Percentiles rank a stretch among this genome's conserved stretches.
phyloP scores from a whole-genome alignment of 345 rosid species.

The Rhodamnia argentea region DNA sequence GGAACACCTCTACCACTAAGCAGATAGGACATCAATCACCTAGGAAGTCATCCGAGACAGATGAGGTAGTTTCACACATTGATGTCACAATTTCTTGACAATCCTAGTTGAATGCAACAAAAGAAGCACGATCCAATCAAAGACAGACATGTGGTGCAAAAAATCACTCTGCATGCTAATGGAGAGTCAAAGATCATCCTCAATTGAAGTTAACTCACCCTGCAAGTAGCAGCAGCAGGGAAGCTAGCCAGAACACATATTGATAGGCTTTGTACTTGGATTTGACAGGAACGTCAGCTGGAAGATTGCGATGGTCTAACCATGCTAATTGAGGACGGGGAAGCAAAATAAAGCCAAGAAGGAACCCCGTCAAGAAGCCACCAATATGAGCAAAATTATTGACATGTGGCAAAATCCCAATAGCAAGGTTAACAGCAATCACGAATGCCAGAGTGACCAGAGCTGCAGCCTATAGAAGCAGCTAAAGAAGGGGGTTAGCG shows the following conservation, averaged over 20 bases:
- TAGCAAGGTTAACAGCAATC: conserved; percentile 54
- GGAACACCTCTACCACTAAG: neutral
- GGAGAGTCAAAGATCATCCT: neutral
- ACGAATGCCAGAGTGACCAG: conserved; percentile 63
- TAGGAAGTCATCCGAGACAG: neutral
- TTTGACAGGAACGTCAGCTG: conserved; percentile 28
- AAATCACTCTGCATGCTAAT: neutral
- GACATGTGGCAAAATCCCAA: conserved; percentile 87
- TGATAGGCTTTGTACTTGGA: conserved; percentile 73
- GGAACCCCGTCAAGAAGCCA: conserved; percentile 79
- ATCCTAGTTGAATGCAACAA: neutral
- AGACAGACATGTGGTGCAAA: neutral
- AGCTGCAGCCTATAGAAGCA: conserved; percentile 58
- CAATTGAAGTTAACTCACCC: conserved; percentile 35
- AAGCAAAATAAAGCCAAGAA: conserved; percentile 70
- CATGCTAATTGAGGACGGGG: conserved; percentile 84
- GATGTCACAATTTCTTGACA: neutral
- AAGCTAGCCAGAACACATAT: conserved; percentile 44
- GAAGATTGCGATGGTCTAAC: conserved; percentile 38
- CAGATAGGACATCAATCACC: neutral
- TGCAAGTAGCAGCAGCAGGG: conserved; percentile 36
- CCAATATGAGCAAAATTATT: conserved; percentile 91
- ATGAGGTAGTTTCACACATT: neutral
- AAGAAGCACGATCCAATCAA: neutral
- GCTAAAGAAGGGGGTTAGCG: neutral